These are phyloP conservation scores for Lodderomyces orthopsilosis DNA, from an alignment of 1,139 yeast species.

Conservation along the genomic window DNA sequence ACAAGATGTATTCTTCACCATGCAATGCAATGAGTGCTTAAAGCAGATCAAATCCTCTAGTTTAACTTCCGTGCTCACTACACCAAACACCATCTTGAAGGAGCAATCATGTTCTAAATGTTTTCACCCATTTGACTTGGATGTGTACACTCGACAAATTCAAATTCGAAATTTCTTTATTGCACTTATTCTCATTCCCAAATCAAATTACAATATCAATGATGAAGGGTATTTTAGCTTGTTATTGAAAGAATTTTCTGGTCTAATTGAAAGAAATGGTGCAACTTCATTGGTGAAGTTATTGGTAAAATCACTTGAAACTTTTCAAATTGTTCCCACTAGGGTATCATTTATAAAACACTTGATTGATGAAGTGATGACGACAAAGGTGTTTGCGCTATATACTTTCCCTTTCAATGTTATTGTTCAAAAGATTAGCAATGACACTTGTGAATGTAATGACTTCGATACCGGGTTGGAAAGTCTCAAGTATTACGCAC, in stretches of 20 bases:
- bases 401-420: constrained; percentile 20
- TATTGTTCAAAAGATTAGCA: constrained; percentile 7
- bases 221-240: constrained; percentile 9
- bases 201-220: constrained; percentile 3
- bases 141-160: constrained; percentile 8
- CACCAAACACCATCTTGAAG: constrained; percentile 10
- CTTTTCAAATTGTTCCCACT: constrained; percentile 6
- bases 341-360: constrained; percentile 6
- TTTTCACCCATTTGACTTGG: constrained; percentile 8
- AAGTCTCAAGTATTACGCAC: constrained; percentile 9
- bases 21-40: constrained; percentile 20
- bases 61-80: constrained; percentile 7
- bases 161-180: constrained; percentile 12
- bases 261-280: constrained; percentile 6
- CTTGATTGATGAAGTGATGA: constrained; percentile 10
- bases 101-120: constrained; percentile 10
- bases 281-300: constrained; percentile 6
- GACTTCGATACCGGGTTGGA: constrained; percentile 3
- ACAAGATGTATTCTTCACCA: constrained; percentile 21
- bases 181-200: constrained; percentile 8
- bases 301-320: constrained; percentile 6
- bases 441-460: not conserved
- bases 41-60: constrained; percentile 11
- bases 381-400: constrained; percentile 15
- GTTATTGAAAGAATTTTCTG: constrained; percentile 8